Evolutionary conservation across 805 yeast species (phyloP).

Genomic region (Metahyphopichia silvanorum): DNA sequence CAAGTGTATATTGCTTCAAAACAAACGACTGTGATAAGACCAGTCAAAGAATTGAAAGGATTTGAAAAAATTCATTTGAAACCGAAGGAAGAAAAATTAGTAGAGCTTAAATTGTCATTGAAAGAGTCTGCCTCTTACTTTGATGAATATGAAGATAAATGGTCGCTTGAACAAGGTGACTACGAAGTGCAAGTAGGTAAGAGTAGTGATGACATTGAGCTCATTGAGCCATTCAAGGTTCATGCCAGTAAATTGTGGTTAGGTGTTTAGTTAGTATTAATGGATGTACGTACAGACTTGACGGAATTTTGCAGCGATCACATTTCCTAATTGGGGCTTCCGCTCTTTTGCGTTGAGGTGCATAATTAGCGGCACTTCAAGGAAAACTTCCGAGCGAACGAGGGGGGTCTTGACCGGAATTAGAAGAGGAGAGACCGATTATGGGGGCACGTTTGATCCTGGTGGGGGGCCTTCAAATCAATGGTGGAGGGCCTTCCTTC

Average conservation of each 20-base stretch:
- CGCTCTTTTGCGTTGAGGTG: too few relatives aligned
- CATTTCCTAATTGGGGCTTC: too few relatives aligned
- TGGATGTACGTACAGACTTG: too few relatives aligned
- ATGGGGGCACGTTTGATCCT: too few relatives aligned
- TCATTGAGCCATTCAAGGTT: constrained; percentile 3
- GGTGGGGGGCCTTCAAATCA: too few relatives aligned
- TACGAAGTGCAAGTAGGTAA: constrained; percentile 24
- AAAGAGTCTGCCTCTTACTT: constrained; percentile 27
- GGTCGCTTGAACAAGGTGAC: constrained; percentile 21
- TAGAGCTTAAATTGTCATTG: constrained; percentile 13
- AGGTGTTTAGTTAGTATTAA: background rate
- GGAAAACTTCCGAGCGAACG: too few relatives aligned
- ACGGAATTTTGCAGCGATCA: too few relatives aligned
- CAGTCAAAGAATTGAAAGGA: constrained; percentile 27
- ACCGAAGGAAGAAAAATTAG: constrained; percentile 12
- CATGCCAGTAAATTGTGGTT: constrained; percentile 1
- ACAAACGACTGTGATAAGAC: constrained; percentile 16
- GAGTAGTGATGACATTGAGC: constrained; percentile 14
- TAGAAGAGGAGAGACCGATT: too few relatives aligned
- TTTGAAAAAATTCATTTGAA: constrained; percentile 23
- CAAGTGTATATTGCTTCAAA: constrained; percentile 22
- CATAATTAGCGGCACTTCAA: too few relatives aligned
- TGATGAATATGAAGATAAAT: constrained; percentile 24
- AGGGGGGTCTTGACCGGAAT: too few relatives aligned
- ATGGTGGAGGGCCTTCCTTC: too few relatives aligned